Evolutionary conservation across 148 eudicot species (phyloP).

Genomic region (Spergularia bocconei): DNA sequence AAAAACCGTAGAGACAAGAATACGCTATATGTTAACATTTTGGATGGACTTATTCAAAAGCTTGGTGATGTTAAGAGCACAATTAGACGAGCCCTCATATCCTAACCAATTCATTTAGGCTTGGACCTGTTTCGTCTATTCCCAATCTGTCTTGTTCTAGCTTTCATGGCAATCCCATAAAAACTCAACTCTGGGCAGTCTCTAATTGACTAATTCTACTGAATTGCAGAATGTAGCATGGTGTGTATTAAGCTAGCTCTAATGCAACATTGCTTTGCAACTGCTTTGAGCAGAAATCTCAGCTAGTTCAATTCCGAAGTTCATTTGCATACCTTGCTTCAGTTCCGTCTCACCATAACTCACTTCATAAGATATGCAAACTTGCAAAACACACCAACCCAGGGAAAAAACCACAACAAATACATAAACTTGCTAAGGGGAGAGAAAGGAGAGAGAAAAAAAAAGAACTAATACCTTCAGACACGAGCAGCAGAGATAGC

Average conservation of each 20-base stretch:
- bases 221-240: neutral
- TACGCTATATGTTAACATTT: neutral
- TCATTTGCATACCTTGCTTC: conserved; percentile 64
- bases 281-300: conserved; percentile 1
- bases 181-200: neutral
- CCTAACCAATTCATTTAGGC: neutral
- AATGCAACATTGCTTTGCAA: neutral
- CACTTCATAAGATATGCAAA: conserved; percentile 66
- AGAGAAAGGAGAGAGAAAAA: no score
- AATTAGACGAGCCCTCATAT: neutral
- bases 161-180: neutral
- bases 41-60: neutral
- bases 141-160: no score
- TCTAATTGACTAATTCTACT: neutral
- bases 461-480: no score
- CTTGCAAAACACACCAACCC: no score
- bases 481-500: no score
- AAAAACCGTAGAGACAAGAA: no score
- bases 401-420: no score
- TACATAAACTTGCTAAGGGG: no score
- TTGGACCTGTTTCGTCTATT: no score
- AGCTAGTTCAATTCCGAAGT: neutral
- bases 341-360: conserved; percentile 87
- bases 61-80: neutral
- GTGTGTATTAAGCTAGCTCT: conserved; percentile 3